Evolutionary conservation across 225 moss, liverwort and hornwort species (phyloP).

Genomic region (Bryum argenteum): DNA sequence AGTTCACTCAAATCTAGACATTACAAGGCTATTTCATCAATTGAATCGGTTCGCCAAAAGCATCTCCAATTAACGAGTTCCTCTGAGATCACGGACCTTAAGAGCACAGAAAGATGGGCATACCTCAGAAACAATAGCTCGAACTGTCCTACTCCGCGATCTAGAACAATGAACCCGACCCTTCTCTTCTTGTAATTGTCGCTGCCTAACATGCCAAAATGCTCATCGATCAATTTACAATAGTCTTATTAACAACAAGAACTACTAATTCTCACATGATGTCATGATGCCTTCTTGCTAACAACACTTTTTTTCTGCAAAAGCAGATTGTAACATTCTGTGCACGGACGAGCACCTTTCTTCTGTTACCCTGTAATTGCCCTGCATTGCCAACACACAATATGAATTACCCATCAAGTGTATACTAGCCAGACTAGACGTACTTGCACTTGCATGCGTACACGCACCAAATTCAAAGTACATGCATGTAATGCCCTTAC

Average conservation of each 20-base stretch:
- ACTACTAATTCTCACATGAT: neutral
- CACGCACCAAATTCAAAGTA: neutral
- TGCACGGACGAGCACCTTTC: slow-evolving; percentile 51
- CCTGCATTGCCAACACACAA: slow-evolving; percentile 33
- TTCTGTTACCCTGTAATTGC: slow-evolving; percentile 35
- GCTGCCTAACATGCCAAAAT: slow-evolving; percentile 51
- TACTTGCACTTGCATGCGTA: neutral
- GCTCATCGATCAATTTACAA: slow-evolving; percentile 17
- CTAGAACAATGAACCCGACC: slow-evolving; percentile 85
- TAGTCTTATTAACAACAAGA: slow-evolving; percentile 1
- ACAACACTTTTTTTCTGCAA: neutral
- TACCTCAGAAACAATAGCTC: slow-evolving; percentile 75
- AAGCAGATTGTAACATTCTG: slow-evolving; percentile 1
- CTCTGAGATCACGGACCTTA: slow-evolving; percentile 5
- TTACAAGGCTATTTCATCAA: slow-evolving; percentile 7
- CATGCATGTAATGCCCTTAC: neutral
- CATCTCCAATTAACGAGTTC: neutral
- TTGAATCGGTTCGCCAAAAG: slow-evolving; percentile 4
- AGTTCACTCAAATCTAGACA: neutral
- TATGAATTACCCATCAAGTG: slow-evolving; percentile 22
- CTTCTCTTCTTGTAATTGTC: slow-evolving; percentile 57
- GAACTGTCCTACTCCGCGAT: slow-evolving; percentile 80
- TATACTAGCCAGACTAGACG: neutral
- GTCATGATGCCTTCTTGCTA: neutral
- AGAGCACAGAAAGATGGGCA: slow-evolving; percentile 14